A percentile compares a stretch with the other conserved stretches of the same genome.
phyloP scores from a whole-genome alignment of 2,329 filamentous ascomycete genomes.

The Cercospora sp. region DNA sequence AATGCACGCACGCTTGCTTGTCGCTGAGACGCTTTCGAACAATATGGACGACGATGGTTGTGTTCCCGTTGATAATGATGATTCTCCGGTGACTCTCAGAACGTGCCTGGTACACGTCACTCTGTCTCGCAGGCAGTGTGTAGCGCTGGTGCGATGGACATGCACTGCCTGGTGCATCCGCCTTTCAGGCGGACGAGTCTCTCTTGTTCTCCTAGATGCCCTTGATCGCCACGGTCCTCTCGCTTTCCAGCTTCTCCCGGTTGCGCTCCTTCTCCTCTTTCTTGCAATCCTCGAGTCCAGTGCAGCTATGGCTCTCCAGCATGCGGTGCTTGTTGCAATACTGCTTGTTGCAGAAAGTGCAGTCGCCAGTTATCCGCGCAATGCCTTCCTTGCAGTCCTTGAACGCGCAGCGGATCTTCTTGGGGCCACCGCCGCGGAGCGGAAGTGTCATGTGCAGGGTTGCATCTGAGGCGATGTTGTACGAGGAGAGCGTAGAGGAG shows the following conservation, averaged over 20 bases:
- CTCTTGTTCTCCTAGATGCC: conserved; percentile 60
- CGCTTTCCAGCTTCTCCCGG: conserved; percentile 84
- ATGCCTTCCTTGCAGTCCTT: conserved; percentile 85
- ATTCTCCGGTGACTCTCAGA: background rate
- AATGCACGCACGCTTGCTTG: background rate
- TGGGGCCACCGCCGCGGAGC: conserved; percentile 61
- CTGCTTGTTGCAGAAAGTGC: conserved; percentile 88
- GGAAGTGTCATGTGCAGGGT: conserved; percentile 58
- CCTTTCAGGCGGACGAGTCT: background rate
- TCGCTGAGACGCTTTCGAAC: background rate
- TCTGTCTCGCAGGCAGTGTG: background rate
- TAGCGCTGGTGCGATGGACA: background rate
- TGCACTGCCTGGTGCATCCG: background rate
- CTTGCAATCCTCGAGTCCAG: conserved; percentile 93
- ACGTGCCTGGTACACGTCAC: background rate
- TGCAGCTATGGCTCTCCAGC: conserved; percentile 91
- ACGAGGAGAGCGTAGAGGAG: conserved; percentile 47
- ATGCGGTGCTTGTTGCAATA: conserved; percentile 95
- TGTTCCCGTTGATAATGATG: background rate
- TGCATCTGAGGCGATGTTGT: conserved; percentile 52
- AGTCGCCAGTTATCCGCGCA: conserved; percentile 94
- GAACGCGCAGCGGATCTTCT: conserved; percentile 82
- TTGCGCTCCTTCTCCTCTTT: conserved; percentile 95
- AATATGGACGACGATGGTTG: background rate
- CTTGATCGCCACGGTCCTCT: conserved; percentile 91